A percentile compares a stretch with the other conserved stretches of the same genome.
These are phyloP conservation scores for Thielaviopsis ethacetica DNA, from an alignment of 2,329 filamentous ascomycete genomes.

Conservation along the genomic window DNA sequence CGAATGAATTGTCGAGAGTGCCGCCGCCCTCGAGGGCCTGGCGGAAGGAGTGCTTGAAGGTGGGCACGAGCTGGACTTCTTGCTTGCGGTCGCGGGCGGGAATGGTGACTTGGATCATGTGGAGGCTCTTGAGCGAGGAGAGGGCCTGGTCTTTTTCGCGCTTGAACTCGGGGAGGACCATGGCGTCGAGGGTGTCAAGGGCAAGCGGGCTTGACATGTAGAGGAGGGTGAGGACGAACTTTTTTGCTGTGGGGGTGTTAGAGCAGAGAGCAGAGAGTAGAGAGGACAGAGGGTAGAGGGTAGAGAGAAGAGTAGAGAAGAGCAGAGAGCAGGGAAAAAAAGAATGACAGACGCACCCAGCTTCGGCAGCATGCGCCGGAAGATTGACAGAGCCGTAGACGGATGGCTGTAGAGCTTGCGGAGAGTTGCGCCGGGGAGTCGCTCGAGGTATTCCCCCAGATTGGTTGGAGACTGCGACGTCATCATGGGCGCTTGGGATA, in stretches of 20 bases:
- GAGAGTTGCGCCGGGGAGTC: slow-evolving; percentile 77
- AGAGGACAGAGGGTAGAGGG: not conserved
- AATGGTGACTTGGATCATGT: slow-evolving; percentile 58
- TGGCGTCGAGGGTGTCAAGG: slow-evolving; percentile 66
- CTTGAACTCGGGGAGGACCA: slow-evolving; percentile 54
- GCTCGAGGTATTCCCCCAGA: slow-evolving; percentile 82
- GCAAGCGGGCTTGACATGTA: slow-evolving; percentile 74
- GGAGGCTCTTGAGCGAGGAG: slow-evolving; percentile 65
- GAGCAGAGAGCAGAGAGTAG: not conserved
- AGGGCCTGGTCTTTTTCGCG: slow-evolving; percentile 60
- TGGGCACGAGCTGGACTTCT: slow-evolving; percentile 60
- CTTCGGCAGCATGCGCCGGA: slow-evolving; percentile 90
- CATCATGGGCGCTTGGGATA: slow-evolving; percentile 21
- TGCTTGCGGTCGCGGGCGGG: slow-evolving; percentile 46
- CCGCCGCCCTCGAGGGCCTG: slow-evolving; percentile 79
- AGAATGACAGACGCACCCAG: slow-evolving; percentile 53
- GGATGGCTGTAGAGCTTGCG: slow-evolving; percentile 88
- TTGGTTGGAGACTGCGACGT: slow-evolving; percentile 31
- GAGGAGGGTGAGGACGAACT: slow-evolving; percentile 85
- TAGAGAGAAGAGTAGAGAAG: too few relatives aligned
- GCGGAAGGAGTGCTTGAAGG: slow-evolving; percentile 70
- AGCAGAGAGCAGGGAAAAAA: too few relatives aligned
- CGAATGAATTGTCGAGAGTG: slow-evolving; percentile 64
- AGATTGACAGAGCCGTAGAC: slow-evolving; percentile 86
- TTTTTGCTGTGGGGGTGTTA: slow-evolving; percentile 51